Conservation (phyloP, 495 filamentous ascomycete species). For the Penicillium canescens region DNA sequence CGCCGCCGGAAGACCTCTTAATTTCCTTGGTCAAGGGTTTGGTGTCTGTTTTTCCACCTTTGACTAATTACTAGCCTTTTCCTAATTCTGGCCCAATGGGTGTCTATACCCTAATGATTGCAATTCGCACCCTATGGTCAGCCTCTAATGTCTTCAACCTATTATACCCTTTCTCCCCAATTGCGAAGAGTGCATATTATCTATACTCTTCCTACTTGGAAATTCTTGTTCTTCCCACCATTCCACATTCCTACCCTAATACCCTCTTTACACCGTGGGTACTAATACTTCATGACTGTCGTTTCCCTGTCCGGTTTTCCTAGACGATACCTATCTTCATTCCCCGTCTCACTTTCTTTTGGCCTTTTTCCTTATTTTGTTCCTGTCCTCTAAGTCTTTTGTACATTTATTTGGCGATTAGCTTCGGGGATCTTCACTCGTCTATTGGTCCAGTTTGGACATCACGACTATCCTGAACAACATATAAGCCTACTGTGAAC, state of each 20-base stretch:
- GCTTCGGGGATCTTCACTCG: neutral
- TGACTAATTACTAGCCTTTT: neutral
- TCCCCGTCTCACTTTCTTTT: neutral
- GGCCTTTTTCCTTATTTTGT: neutral
- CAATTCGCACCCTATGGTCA: constrained; percentile 10
- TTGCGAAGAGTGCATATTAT: neutral
- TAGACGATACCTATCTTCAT: constrained; percentile 8
- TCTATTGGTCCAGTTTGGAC: neutral
- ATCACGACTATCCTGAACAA: neutral
- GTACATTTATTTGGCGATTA: neutral
- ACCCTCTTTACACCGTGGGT: neutral
- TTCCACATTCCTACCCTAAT: neutral
- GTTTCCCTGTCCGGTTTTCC: constrained; percentile 1
- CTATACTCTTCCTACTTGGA: neutral
- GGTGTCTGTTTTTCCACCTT: neutral
- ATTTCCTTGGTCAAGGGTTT: neutral
- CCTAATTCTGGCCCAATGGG: constrained; percentile 15
- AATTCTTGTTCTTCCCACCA: neutral
- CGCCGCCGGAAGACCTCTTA: constrained; percentile 45
- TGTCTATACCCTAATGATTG: constrained; percentile 30
- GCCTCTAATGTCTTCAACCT: constrained; percentile 21
- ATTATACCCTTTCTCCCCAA: constrained; percentile 17
- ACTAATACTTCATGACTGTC: constrained; percentile 4
- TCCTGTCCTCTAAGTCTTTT: neutral
- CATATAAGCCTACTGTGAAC: neutral